Base-by-base conservation (phyloP, 2,329 filamentous ascomycete species). In the Colletotrichum gloeosporioides region DNA sequence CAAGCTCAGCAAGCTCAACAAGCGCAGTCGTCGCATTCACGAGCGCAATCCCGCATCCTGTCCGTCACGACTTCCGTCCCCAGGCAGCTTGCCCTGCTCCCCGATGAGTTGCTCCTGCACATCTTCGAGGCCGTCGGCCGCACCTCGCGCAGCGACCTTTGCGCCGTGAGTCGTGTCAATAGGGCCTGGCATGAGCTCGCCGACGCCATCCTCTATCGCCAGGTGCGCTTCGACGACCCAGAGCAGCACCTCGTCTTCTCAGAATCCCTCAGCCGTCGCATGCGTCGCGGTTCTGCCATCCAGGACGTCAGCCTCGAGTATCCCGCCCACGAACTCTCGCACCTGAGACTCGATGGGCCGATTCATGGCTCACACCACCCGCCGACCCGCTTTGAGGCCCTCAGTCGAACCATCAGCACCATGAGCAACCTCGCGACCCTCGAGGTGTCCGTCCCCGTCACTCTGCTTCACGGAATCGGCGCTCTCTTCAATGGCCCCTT, bases 351-450 rank as follows among this genome's bases (percentile, higher is more conserved):
- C 53, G 81, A 87, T 70, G 82, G 80, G 6, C 82, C 85, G 62
- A 80, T 85, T 66, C 82, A 83, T 72, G 80, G 80, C 66, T 82
- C 82, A 3, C 82, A 83, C 73, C 82, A 71, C 68, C 76, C 74
- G 34, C 80, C 83, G 29, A 75, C 80, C 71, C 84, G 82, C 59
- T 84, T 86, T 72, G 87, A 89, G 78, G 84, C 82, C 69, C 82
- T 89, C 31, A 87, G 87, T 29, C 86, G 86, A 77, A 87, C 87
- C 59, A 86, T 89, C 39, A 86, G 87, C 6, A 85, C 85, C 67
- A 89, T 89, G 88, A 88, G 86, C 25, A 89, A 89, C 79, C 81
- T 89, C 29, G 86, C 88, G 79, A 86, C 83, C 15, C 82, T 89
- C 7, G 85, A 88, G 69, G 82, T 89, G 22, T 84, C 85, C 8